A percentile compares a stretch with the other conserved stretches of the same genome.
Conservation (phyloP, 148 eudicot species). For the Rhododendron molle region DNA sequence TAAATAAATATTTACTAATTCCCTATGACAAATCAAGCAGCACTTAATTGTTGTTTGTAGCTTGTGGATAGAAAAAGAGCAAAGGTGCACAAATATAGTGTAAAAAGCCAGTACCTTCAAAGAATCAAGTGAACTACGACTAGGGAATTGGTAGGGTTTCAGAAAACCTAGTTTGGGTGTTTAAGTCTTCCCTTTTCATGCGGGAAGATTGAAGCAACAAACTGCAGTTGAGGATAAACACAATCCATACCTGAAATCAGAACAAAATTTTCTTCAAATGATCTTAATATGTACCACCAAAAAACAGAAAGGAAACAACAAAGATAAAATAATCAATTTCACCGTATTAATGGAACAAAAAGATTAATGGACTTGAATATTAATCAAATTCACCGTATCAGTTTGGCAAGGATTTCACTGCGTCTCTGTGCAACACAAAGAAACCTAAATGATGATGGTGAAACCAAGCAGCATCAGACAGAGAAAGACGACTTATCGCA, state of each 20-base stretch:
- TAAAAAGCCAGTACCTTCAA: slow-evolving; percentile 36
- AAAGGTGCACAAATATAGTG: background rate
- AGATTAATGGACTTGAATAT: too few species aligned
- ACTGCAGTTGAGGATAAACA: slow-evolving; percentile 16
- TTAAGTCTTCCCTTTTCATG: slow-evolving; percentile 21
- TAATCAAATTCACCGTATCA: too few species aligned
- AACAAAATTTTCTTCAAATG: too few species aligned
- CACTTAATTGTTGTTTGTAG: background rate
- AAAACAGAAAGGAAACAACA: too few species aligned
- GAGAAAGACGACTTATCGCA: background rate
- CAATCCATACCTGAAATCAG: slow-evolving; percentile 25
- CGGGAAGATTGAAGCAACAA: slow-evolving; percentile 17
- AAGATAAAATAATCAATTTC: too few species aligned
- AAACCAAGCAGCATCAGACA: background rate
- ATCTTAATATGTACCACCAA: too few species aligned
- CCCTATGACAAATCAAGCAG: background rate
- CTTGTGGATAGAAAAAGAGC: background rate
- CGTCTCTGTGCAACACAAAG: too few species aligned
- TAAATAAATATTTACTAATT: background rate
- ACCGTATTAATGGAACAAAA: too few species aligned
- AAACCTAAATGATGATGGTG: background rate
- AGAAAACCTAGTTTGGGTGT: slow-evolving; percentile 13
- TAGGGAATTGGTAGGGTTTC: slow-evolving; percentile 13
- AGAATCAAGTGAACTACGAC: slow-evolving; percentile 40
- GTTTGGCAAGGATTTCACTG: too few species aligned